Percentiles rank a stretch among this genome's conserved stretches.
phyloP scores from a whole-genome alignment of 176 grass and related monocot genomes.

The Hyparrhenia diplandra region DNA sequence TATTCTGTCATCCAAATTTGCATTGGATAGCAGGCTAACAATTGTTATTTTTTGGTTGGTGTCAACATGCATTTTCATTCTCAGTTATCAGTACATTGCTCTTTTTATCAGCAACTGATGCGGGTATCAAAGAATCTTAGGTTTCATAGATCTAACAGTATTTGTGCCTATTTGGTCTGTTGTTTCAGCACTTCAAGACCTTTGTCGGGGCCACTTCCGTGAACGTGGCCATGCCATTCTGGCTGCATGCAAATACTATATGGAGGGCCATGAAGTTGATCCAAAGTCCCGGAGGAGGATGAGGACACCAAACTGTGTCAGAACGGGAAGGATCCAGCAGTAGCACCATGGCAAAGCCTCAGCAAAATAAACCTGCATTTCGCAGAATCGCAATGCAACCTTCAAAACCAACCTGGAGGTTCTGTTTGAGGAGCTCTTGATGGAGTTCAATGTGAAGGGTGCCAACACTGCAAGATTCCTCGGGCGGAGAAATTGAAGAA shows the following conservation, averaged over 20 bases:
- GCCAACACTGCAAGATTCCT: slow-evolving; percentile 70
- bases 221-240: slow-evolving; percentile 52
- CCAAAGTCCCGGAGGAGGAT: slow-evolving; percentile 37
- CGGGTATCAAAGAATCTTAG: not conserved
- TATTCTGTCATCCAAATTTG: not conserved
- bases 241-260: slow-evolving; percentile 70
- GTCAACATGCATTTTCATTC: not conserved
- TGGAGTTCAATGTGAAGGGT: slow-evolving; percentile 91
- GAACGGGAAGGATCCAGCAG: slow-evolving; percentile 17
- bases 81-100: not conserved
- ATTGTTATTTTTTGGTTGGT: not conserved
- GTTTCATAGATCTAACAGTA: not conserved
- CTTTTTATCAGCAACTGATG: not conserved
- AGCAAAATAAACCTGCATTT: not conserved
- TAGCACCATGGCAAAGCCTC: slow-evolving; percentile 4
- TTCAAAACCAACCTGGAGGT: slow-evolving; percentile 46
- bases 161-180: slow-evolving; percentile 16
- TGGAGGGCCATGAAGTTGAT: slow-evolving; percentile 61
- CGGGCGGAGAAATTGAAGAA: slow-evolving; percentile 50
- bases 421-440: slow-evolving; percentile 81
- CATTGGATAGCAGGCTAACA: not conserved
- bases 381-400: not conserved
- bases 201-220: slow-evolving; percentile 69
- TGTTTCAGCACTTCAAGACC: slow-evolving; percentile 83
- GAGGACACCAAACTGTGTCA: slow-evolving; percentile 19